phyloP scores from a whole-genome alignment of 345 rosid genomes.

The Eucalyptus grandis region DNA sequence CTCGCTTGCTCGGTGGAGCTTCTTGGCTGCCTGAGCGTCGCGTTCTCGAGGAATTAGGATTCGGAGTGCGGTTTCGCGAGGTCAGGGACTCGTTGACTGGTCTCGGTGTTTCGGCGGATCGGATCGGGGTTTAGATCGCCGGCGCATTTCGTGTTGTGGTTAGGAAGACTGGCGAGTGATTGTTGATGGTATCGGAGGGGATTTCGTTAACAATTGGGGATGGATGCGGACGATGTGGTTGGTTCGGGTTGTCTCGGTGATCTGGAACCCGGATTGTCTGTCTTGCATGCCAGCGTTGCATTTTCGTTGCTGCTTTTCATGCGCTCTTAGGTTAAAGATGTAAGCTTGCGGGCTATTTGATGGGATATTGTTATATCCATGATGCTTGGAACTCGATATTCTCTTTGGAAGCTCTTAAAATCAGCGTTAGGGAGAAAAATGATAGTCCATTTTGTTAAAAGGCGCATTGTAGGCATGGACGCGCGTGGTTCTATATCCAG shows the following conservation, averaged over 20 bases:
- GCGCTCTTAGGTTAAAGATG: background rate
- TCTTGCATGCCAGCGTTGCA: background rate
- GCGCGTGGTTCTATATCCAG: rapidly evolving
- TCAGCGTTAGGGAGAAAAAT: background rate
- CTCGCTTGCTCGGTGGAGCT: background rate
- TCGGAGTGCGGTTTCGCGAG: background rate
- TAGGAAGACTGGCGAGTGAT: background rate
- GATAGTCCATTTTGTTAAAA: background rate
- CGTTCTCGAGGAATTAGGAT: background rate
- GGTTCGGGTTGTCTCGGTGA: background rate
- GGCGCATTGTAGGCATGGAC: background rate
- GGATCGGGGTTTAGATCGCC: background rate
- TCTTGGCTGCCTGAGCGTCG: background rate
- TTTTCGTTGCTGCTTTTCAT: background rate
- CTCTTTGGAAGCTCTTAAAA: background rate
- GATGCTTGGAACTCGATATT: background rate
- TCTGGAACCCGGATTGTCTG: background rate
- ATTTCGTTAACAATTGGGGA: background rate
- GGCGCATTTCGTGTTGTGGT: background rate
- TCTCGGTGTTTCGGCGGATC: background rate
- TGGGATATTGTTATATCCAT: background rate
- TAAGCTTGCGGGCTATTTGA: background rate
- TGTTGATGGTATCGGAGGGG: background rate
- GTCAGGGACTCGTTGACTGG: background rate
- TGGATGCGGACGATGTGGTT: background rate